Evolutionary conservation across 306 rosid species (phyloP).

Genomic region (Acacia crassicarpa): DNA sequence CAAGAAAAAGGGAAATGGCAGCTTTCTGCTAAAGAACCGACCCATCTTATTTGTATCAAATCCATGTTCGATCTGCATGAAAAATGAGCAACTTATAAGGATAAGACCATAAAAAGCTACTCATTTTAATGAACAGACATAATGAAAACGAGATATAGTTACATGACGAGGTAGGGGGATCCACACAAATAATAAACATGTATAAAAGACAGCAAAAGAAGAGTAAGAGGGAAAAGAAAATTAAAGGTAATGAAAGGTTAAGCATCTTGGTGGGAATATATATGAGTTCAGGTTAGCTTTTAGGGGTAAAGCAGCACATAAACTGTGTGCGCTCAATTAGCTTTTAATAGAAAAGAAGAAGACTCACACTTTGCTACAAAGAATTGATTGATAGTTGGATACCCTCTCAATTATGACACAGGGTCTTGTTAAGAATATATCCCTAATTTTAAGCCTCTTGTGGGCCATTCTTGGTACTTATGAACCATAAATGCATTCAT

Average conservation of each 20-base stretch:
- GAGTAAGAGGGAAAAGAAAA: not conserved
- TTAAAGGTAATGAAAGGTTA: conserved; percentile 16
- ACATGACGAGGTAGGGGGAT: not conserved
- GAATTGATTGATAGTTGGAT: conserved; percentile 39
- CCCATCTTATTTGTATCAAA: not conserved
- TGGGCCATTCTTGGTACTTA: not conserved
- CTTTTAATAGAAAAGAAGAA: conserved; percentile 40
- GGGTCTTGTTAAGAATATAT: conserved; percentile 37
- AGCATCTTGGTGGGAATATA: conserved; percentile 41
- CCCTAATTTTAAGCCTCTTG: conserved; percentile 25
- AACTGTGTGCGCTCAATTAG: conserved; percentile 34
- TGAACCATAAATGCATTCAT: not conserved
- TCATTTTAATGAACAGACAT: not conserved
- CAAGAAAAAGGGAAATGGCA: not conserved
- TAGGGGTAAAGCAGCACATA: conserved; percentile 23
- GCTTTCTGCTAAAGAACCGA: not conserved
- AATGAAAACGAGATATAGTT: not conserved
- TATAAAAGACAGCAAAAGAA: not conserved
- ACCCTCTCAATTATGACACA: conserved; percentile 23
- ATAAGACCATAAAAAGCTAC: not conserved
- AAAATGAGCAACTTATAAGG: not conserved
- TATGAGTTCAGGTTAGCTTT: conserved; percentile 35
- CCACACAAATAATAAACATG: conserved; percentile 16
- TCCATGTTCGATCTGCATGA: not conserved
- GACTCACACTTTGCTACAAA: conserved; percentile 17